Percentiles rank a stretch among this genome's conserved stretches.
Evolutionary conservation across 306 rosid species (phyloP).

Genomic region (Macrotyloma uniflorum): DNA sequence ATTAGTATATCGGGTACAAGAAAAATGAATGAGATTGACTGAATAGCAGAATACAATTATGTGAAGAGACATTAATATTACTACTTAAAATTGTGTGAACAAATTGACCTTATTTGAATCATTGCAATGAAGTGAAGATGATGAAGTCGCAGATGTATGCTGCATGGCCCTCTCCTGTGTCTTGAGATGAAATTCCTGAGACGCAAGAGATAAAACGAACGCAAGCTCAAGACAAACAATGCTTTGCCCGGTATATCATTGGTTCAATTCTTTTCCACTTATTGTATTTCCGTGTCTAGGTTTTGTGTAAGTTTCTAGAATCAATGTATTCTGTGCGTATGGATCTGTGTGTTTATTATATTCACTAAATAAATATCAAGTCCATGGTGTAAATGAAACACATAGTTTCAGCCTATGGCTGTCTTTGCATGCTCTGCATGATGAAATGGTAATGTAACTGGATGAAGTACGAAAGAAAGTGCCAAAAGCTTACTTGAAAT

Average conservation of each 20-base stretch:
- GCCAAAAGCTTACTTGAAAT: constrained; percentile 73
- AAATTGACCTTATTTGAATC: constrained; percentile 54
- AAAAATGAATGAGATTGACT: neutral
- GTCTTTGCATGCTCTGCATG: constrained; percentile 1
- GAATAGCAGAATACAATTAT: neutral
- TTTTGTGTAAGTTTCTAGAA: neutral
- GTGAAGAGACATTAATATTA: constrained; percentile 30
- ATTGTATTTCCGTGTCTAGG: neutral
- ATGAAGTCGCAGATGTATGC: constrained; percentile 58
- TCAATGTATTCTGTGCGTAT: neutral
- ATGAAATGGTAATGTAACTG: constrained; percentile 8
- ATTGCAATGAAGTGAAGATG: constrained; percentile 57
- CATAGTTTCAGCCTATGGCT: neutral
- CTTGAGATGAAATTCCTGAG: constrained; percentile 87
- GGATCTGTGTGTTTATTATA: neutral
- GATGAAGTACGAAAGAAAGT: constrained; percentile 11
- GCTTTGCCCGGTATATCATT: constrained; percentile 6
- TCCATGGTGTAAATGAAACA: neutral
- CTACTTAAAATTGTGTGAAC: constrained; percentile 22
- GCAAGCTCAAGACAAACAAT: constrained; percentile 28
- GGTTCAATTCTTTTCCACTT: neutral
- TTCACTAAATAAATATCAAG: neutral
- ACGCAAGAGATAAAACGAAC: constrained; percentile 35
- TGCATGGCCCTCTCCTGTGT: constrained; percentile 89
- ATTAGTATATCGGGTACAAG: constrained; percentile 10